Evolutionary conservation across 164 flowering plant genomes (phyloP), one percentile per base, ranked within the genome.

Genomic region (Magnolia sinica): DNA sequence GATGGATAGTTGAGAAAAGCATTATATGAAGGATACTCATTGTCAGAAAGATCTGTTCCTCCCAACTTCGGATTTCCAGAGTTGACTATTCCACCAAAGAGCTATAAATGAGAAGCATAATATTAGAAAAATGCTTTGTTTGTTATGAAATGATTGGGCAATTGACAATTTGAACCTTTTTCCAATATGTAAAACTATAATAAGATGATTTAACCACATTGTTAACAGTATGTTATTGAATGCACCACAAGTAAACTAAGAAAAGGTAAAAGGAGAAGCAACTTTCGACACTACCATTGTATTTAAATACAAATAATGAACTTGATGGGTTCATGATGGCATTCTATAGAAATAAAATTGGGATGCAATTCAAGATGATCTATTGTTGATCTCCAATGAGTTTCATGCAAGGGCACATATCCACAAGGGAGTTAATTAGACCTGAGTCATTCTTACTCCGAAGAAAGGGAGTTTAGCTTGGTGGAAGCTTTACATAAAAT

Each of bases 11-110:
- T 37, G 6, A 37, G 45, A 37, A 37, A 37, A 37, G 8, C 68
- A 11, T 65, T 65, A 55, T 52, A 22, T 23, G 37, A 87, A 93
- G 98, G 98, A 96, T 96, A 96, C 97, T 94, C 97, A 76, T 89
- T 79, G 31, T 88, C 94, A 76, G 78, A 76, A 69, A 96, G 89
- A 71, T 85, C 91, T 49, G 97, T 91, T 67, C 70, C 81, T 16
- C 80, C 85, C 84, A 96, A 78, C 10, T 82, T 77, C 20, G 91
- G 71, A 80, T 96, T 92, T 75, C 96, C 99, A 81, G 84, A 84
- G 84, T 91, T 90, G 61, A 96, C 97, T 71, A 96, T 73, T 77
- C 99, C 99, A 16, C 99, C 99, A 82, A 96, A 96, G 71, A 94
- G 76, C 98, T 96, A 78, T 79, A 83, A 71, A 74, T 63, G 24